Evolutionary conservation across 805 yeast species (phyloP).

Genomic region (Suhomyces pyralidae): DNA sequence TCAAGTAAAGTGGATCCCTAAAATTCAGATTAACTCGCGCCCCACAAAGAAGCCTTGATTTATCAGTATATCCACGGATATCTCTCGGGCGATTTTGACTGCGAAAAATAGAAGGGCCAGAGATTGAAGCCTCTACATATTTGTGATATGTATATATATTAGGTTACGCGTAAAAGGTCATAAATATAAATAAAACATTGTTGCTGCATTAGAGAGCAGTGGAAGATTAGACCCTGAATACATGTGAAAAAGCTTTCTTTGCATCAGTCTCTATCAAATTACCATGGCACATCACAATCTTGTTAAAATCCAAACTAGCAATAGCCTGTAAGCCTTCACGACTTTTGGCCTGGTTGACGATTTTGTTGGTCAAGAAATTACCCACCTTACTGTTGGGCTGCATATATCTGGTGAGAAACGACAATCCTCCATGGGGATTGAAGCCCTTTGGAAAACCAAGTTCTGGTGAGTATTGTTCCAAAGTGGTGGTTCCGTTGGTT

Average conservation of each 20-base stretch:
- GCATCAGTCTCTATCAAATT: conserved; percentile 45
- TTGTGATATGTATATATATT: neutral
- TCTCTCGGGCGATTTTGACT: neutral
- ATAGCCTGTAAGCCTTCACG: conserved; percentile 19
- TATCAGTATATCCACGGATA: neutral
- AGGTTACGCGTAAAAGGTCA: neutral
- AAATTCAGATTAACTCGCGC: neutral
- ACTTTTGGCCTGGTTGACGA: conserved; percentile 17
- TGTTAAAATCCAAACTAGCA: conserved; percentile 23
- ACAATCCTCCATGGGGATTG: conserved; percentile 45
- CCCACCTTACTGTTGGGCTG: conserved; percentile 43
- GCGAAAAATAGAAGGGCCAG: neutral
- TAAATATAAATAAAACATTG: neutral
- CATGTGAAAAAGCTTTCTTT: conserved; percentile 22
- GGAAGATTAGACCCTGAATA: conserved; percentile 8
- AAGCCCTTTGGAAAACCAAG: conserved; percentile 44
- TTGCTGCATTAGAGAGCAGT: neutral
- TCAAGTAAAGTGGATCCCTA: neutral
- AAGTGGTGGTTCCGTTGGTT: conserved; percentile 13
- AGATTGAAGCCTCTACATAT: neutral
- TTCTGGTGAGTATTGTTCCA: conserved; percentile 43
- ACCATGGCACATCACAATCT: conserved; percentile 40
- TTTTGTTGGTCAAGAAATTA: conserved; percentile 20
- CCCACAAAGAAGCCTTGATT: neutral
- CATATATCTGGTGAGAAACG: conserved; percentile 37